These are phyloP conservation scores for Pseudozyma pruni DNA, from an alignment of 1,284 basidiomycete genomes.

Conservation along the genomic window DNA sequence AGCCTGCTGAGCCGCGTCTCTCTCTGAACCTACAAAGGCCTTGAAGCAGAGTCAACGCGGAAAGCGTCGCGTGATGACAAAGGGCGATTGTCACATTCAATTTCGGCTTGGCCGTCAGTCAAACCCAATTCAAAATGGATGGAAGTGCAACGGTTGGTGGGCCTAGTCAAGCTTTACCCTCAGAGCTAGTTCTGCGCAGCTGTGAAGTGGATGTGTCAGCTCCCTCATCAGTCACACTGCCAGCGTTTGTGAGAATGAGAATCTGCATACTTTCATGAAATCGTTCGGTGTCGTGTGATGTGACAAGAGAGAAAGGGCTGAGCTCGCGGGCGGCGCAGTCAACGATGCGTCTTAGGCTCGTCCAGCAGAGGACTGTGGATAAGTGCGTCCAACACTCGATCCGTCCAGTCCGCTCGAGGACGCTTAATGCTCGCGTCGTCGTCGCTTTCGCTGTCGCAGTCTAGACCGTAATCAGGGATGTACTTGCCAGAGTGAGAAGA, in stretches of 20 bases:
- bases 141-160: too few species aligned
- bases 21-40: too few species aligned
- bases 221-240: too few species aligned
- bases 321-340: too few species aligned
- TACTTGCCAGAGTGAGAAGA: constrained; percentile 14
- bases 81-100: constrained; percentile 4
- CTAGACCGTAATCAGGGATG: constrained; percentile 21
- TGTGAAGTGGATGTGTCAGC: too few species aligned
- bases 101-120: not conserved
- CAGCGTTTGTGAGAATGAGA: too few species aligned
- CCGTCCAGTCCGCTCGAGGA: constrained; percentile 13
- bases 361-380: constrained; percentile 17
- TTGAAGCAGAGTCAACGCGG: not conserved
- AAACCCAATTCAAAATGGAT: not conserved
- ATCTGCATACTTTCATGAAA: not conserved
- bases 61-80: constrained; percentile 44
- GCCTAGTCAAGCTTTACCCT: too few species aligned
- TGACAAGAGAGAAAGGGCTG: too few species aligned
- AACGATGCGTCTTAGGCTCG: not conserved
- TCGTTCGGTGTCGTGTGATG: too few species aligned
- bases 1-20: not conserved
- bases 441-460: constrained; percentile 22
- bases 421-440: not conserved
- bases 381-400: constrained; percentile 9
- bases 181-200: too few species aligned